Evolutionary conservation across 2,329 filamentous ascomycete species (phyloP).

Genomic region (Sphaceloma murrayae): DNA sequence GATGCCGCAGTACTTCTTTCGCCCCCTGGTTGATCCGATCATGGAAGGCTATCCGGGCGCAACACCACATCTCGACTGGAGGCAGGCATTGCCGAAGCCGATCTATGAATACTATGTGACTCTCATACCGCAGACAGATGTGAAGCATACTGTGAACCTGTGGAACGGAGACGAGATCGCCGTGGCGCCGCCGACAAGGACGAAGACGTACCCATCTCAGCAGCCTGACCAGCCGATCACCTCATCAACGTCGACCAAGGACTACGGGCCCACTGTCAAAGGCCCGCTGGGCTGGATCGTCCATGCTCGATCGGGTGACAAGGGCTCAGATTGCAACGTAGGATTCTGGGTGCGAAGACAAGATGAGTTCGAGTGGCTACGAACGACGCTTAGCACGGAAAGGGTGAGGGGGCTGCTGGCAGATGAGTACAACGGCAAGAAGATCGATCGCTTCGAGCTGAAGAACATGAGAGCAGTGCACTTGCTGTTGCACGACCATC

Average conservation of each 20-base stretch:
- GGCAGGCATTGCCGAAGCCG: slow-evolving; percentile 22
- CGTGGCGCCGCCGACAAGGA: slow-evolving; percentile 11
- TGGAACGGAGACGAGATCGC: slow-evolving; percentile 18
- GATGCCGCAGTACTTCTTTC: slow-evolving; percentile 25
- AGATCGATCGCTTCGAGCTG: slow-evolving; percentile 34
- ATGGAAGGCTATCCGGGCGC: slow-evolving; percentile 29
- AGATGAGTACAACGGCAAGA: slow-evolving; percentile 28
- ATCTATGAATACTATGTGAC: slow-evolving; percentile 21
- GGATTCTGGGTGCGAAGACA: slow-evolving; percentile 34
- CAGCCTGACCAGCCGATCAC: slow-evolving; percentile 27
- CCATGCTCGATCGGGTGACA: slow-evolving; percentile 29
- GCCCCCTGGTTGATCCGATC: slow-evolving; percentile 23
- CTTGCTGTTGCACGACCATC: slow-evolving; percentile 23
- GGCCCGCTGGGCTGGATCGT: slow-evolving; percentile 33
- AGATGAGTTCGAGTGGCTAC: slow-evolving; percentile 30
- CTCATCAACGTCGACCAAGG: slow-evolving; percentile 23
- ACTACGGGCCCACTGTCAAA: slow-evolving; percentile 30
- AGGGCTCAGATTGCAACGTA: slow-evolving; percentile 28
- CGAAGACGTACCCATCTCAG: slow-evolving; percentile 15
- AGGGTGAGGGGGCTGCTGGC: slow-evolving; percentile 25
- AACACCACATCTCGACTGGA: slow-evolving; percentile 25
- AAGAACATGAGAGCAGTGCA: slow-evolving; percentile 33
- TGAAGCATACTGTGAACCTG: slow-evolving; percentile 25
- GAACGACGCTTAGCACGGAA: slow-evolving; percentile 23
- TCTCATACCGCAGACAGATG: slow-evolving; percentile 25